Evolutionary conservation across 2,329 filamentous ascomycete genomes (phyloP).

Genomic region (Clarireedia paspali): DNA sequence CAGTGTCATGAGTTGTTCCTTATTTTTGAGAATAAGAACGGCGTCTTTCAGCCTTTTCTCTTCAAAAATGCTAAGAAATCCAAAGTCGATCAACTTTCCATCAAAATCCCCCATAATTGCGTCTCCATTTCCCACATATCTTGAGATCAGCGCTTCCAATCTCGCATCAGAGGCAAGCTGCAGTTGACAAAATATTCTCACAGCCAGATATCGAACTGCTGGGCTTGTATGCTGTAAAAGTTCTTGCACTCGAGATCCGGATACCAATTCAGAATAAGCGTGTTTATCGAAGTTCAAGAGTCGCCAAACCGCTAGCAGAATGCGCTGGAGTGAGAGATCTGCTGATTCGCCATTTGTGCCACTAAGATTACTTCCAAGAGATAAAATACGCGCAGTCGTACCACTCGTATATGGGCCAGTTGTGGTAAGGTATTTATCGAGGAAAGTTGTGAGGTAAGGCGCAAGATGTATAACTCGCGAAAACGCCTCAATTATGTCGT

Average conservation of each 20-base stretch:
- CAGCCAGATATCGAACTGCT: conserved; percentile 69
- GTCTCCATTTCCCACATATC: conserved; percentile 53
- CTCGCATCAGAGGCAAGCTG: conserved; percentile 75
- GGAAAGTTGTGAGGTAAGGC: conserved; percentile 68
- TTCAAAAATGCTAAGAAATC: conserved; percentile 57
- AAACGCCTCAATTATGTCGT: conserved; percentile 59
- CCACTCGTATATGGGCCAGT: conserved; percentile 5
- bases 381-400: conserved; percentile 19
- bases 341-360: conserved; percentile 30
- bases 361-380: conserved; percentile 22
- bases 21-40: background rate
- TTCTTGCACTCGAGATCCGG: conserved; percentile 58
- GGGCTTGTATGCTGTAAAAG: conserved; percentile 55
- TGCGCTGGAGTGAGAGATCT: conserved; percentile 32
- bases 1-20: background rate
- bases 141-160: conserved; percentile 60
- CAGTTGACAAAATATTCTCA: conserved; percentile 72
- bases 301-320: conserved; percentile 67
- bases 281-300: conserved; percentile 69
- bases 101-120: conserved; percentile 67
- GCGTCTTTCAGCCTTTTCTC: conserved; percentile 31
- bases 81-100: conserved; percentile 67
- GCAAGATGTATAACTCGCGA: conserved; percentile 75
- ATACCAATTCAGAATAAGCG: conserved; percentile 57
- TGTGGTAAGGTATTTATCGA: conserved; percentile 41